Evolutionary conservation across 768 basidiomycete species (phyloP).

Genomic region (Lactarius trivialis): DNA sequence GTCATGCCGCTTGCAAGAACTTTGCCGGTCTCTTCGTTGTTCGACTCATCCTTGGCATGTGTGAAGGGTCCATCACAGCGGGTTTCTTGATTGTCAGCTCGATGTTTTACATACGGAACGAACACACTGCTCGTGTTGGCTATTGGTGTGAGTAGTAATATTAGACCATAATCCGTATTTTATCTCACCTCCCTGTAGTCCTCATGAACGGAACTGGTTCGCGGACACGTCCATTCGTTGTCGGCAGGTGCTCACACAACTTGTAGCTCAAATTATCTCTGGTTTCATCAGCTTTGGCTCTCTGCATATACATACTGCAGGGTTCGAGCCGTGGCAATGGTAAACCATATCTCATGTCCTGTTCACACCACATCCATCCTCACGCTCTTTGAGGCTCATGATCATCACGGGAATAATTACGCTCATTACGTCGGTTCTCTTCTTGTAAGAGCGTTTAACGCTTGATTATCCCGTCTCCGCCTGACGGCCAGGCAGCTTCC

Average conservation of each 20-base stretch:
- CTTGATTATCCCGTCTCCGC: background rate
- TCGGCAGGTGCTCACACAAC: background rate
- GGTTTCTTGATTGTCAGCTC: conserved; percentile 72
- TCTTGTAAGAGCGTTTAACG: conserved; percentile 40
- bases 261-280: conserved; percentile 58
- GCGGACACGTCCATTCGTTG: background rate
- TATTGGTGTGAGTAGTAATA: conserved; percentile 58
- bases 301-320: conserved; percentile 49
- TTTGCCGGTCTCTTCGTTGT: conserved; percentile 60
- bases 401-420: conserved; percentile 61
- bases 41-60: conserved; percentile 61
- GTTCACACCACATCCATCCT: conserved; percentile 12
- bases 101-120: conserved; percentile 72
- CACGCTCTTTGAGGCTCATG: conserved; percentile 47
- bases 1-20: conserved; percentile 65
- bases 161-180: background rate
- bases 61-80: conserved; percentile 66
- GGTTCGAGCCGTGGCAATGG: conserved; percentile 74
- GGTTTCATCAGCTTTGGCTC: conserved; percentile 65
- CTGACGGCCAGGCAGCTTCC: conserved; percentile 39
- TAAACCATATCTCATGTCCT: conserved; percentile 20
- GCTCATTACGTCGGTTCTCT: conserved; percentile 42
- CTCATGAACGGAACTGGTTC: conserved; percentile 70
- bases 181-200: conserved; percentile 35
- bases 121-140: conserved; percentile 63